Evolutionary conservation across 2,329 filamentous ascomycete genomes (phyloP).

Genomic region (Talaromyces marneffei): DNA sequence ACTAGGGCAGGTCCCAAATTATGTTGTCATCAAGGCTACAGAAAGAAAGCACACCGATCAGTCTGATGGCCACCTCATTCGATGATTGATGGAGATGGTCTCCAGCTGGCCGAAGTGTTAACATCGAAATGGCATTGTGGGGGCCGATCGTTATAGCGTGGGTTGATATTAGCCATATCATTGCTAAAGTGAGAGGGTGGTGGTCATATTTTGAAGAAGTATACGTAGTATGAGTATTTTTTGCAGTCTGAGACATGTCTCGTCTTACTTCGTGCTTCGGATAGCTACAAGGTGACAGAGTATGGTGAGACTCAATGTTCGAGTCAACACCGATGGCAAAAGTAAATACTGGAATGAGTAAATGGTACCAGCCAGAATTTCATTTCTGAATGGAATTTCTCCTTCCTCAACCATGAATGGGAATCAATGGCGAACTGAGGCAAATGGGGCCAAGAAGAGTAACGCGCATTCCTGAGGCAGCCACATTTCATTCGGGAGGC

Average conservation of each 20-base stretch:
- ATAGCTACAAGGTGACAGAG: background rate
- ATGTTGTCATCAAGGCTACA: background rate
- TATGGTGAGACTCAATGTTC: background rate
- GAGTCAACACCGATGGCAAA: background rate
- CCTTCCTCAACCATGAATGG: background rate
- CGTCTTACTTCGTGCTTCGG: background rate
- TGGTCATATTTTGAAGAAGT: background rate
- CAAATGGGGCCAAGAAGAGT: background rate
- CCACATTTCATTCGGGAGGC: slow-evolving; percentile 3
- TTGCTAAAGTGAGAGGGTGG: background rate
- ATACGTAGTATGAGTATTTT: background rate
- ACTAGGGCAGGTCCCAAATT: background rate
- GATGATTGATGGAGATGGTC: background rate
- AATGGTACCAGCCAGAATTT: background rate
- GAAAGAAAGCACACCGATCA: background rate
- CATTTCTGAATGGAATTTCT: background rate
- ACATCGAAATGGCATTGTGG: background rate
- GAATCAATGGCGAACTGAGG: background rate
- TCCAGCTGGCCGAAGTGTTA: background rate
- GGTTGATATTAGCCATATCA: background rate
- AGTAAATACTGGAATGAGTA: background rate
- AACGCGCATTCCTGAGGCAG: background rate
- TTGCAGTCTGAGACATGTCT: background rate
- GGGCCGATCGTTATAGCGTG: background rate
- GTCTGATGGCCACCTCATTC: background rate